These are phyloP conservation scores for Auriscalpium vulgare DNA, from an alignment of 768 basidiomycete genomes.

Conservation along the genomic window DNA sequence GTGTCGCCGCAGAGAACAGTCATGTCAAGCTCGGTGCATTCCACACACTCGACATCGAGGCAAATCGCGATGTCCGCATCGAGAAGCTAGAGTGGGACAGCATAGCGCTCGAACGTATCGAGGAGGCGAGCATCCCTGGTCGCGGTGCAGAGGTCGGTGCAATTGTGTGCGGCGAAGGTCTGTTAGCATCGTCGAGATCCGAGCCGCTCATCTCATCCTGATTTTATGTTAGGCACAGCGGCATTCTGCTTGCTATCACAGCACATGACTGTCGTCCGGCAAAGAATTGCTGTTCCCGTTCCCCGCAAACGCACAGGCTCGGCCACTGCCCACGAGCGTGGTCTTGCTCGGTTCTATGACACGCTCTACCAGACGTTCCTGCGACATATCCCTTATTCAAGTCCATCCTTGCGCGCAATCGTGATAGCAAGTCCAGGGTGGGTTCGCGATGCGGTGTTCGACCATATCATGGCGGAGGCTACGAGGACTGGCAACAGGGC, in stretches of 20 bases:
- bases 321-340: constrained; percentile 87
- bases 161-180: constrained; percentile 89
- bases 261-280: constrained; percentile 91
- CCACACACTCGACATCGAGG: constrained; percentile 91
- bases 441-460: constrained; percentile 82
- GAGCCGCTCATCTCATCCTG: neutral
- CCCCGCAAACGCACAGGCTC: constrained; percentile 86
- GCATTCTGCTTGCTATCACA: constrained; percentile 92
- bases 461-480: constrained; percentile 80
- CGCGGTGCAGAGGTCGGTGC: constrained; percentile 95
- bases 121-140: constrained; percentile 89
- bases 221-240: constrained; percentile 50
- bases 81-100: constrained; percentile 96
- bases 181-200: neutral
- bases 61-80: constrained; percentile 84
- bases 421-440: constrained; percentile 97
- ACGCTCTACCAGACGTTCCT: constrained; percentile 80
- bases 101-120: constrained; percentile 69
- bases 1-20: constrained; percentile 77
- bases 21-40: constrained; percentile 89
- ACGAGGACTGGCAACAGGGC: constrained; percentile 72
- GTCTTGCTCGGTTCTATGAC: constrained; percentile 74
- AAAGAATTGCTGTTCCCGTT: constrained; percentile 81
- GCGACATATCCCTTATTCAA: constrained; percentile 82
- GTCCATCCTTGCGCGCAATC: constrained; percentile 70